A percentile compares a stretch with the other conserved stretches of the same genome.
Evolutionary conservation across 352 stramenopile species (phyloP).

Genomic region (Globisporangium barbulae): DNA sequence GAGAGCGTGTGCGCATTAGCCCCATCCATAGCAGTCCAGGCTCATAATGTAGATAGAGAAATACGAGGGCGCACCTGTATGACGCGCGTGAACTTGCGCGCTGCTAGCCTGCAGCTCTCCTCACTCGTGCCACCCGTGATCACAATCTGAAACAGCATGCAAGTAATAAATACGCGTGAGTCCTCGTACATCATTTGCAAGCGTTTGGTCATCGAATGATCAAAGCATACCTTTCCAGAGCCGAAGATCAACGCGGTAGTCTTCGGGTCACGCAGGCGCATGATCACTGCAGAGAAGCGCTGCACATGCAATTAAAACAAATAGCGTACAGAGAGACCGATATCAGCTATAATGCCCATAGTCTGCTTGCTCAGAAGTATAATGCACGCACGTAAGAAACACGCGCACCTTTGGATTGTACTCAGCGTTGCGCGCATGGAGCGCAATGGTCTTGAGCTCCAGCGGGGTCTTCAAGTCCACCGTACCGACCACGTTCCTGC

Average conservation of each 20-base stretch:
- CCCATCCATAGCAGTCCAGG: background rate
- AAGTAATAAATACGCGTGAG: background rate
- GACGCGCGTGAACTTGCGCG: slow-evolving; percentile 83
- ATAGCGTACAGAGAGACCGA: background rate
- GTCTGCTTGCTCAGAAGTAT: background rate
- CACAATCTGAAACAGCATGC: slow-evolving; percentile 53
- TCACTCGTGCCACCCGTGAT: slow-evolving; percentile 84
- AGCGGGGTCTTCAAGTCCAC: slow-evolving; percentile 94
- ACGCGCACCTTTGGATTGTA: slow-evolving; percentile 97
- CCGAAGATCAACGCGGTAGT: slow-evolving; percentile 98
- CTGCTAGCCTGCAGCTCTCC: slow-evolving; percentile 77
- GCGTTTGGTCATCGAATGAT: too few species aligned
- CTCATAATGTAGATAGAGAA: background rate
- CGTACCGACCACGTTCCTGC: slow-evolving; percentile 93
- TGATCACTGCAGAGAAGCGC: slow-evolving; percentile 96
- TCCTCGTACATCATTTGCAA: too few species aligned
- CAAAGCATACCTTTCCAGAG: slow-evolving; percentile 85
- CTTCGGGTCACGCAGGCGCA: slow-evolving; percentile 94
- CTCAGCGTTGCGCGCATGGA: slow-evolving; percentile 98
- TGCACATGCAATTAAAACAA: slow-evolving; percentile 17
- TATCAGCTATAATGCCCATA: background rate
- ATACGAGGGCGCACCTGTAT: slow-evolving; percentile 50
- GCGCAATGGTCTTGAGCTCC: slow-evolving; percentile 96
- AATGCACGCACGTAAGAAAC: slow-evolving; percentile 1
- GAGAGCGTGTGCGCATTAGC: background rate